These are phyloP conservation scores for Solanum medicagineum DNA, from an alignment of 257 asterid species.

Conservation along the genomic window DNA sequence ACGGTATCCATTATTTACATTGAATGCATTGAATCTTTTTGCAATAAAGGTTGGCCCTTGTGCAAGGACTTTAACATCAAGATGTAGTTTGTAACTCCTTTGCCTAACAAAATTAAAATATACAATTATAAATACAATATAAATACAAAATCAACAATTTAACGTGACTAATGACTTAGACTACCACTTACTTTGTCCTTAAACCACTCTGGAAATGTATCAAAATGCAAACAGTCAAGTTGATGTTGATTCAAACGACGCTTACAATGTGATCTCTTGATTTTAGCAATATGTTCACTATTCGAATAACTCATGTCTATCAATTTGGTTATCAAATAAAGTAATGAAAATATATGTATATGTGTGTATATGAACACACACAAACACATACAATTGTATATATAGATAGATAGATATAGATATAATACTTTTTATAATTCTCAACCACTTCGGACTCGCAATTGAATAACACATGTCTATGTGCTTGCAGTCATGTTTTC, in stretches of 20 bases:
- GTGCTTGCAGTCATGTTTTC: no score
- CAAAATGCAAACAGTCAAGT: background rate
- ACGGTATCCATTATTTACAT: background rate
- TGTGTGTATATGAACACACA: no score
- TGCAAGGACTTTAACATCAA: background rate
- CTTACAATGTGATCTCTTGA: background rate
- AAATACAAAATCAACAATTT: background rate
- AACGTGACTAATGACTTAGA: background rate
- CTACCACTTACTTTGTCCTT: background rate
- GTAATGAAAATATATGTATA: no score
- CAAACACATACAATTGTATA: no score
- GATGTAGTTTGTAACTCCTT: background rate
- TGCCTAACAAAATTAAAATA: background rate
- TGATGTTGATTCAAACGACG: background rate
- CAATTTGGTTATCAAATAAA: no score
- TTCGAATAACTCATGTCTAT: no score
- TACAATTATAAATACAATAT: background rate
- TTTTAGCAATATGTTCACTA: background rate
- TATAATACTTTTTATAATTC: no score
- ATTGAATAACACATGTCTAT: no score
- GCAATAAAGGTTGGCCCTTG: background rate
- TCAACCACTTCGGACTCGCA: no score
- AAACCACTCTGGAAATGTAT: background rate
- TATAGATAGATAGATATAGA: no score
- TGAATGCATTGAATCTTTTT: background rate